Conservation (phyloP, 768 basidiomycete species). For the Suillus clintonianus region DNA sequence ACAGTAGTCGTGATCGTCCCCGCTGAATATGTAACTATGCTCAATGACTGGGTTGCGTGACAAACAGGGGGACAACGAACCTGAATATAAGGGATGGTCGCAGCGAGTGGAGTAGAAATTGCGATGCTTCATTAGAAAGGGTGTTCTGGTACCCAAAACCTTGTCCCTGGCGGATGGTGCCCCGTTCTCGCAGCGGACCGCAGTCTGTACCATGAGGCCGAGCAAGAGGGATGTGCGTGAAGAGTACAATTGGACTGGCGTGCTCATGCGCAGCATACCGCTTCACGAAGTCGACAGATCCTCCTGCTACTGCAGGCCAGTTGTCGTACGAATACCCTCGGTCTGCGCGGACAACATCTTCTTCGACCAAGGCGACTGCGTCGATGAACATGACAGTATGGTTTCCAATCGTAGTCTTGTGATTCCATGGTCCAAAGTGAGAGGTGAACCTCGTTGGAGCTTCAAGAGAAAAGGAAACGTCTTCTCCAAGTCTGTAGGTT, state of each 20-base stretch:
- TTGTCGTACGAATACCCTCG: conserved; percentile 41
- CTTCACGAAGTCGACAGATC: conserved; percentile 57
- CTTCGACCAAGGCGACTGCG: conserved; percentile 72
- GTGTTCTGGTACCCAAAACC: conserved; percentile 87
- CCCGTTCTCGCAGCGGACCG: conserved; percentile 76
- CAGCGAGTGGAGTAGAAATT: conserved; percentile 64
- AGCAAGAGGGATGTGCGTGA: conserved; percentile 89
- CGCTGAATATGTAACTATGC: conserved; percentile 45
- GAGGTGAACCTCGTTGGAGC: conserved; percentile 60
- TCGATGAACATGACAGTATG: conserved; percentile 76
- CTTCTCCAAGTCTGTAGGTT: conserved; percentile 28
- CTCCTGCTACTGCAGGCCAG: conserved; percentile 51
- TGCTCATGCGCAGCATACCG: conserved; percentile 31
- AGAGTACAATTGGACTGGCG: conserved; percentile 60
- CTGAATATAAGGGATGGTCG: conserved; percentile 76
- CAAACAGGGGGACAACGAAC: conserved; percentile 36
- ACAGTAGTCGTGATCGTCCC: conserved; percentile 96
- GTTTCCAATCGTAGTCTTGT: conserved; percentile 62
- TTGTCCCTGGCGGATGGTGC: conserved; percentile 68
- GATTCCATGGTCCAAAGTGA: conserved; percentile 78
- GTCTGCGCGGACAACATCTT: conserved; percentile 56
- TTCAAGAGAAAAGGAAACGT: conserved; percentile 38
- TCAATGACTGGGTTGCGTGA: conserved; percentile 6
- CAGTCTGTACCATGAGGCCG: conserved; percentile 69
- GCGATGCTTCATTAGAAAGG: conserved; percentile 64